These are phyloP conservation scores for Durusdinium trenchii DNA, from an alignment of 73 alveolate genomes.

Conservation along the genomic window DNA sequence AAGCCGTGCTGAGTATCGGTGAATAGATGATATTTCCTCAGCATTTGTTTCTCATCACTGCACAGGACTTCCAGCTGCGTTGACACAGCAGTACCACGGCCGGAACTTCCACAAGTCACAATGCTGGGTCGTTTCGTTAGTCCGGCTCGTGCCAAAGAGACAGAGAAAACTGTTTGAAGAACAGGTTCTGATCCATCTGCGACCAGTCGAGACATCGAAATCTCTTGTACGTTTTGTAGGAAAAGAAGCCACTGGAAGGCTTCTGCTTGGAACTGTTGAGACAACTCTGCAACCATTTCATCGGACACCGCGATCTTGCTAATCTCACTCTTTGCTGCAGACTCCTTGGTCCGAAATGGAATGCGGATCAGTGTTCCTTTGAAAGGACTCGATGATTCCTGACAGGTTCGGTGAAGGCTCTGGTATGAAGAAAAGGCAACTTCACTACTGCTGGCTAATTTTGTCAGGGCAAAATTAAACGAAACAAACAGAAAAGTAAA, in stretches of 20 bases:
- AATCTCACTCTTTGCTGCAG: slow-evolving; percentile 73
- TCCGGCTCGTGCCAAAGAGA: slow-evolving; percentile 72
- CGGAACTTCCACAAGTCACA: slow-evolving; percentile 68
- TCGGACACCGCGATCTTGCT: slow-evolving; percentile 39
- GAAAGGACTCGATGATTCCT: slow-evolving; percentile 62
- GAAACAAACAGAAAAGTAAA: too few relatives aligned
- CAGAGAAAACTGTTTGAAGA: slow-evolving; percentile 52
- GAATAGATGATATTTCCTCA: slow-evolving; percentile 49
- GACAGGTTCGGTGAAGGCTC: too few relatives aligned
- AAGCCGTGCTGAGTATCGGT: slow-evolving; percentile 88
- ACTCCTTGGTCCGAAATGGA: slow-evolving; percentile 88
- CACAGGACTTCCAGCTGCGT: slow-evolving; percentile 46
- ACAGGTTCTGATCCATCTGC: slow-evolving; percentile 25
- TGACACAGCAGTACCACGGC: slow-evolving; percentile 63
- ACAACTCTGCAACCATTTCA: slow-evolving; percentile 81
- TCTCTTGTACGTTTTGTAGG: slow-evolving; percentile 76
- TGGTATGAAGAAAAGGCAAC: too few relatives aligned
- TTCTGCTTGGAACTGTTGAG: slow-evolving; percentile 60
- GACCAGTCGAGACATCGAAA: slow-evolving; percentile 43
- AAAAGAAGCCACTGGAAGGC: slow-evolving; percentile 89
- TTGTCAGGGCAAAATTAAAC: too few relatives aligned
- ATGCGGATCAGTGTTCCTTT: slow-evolving; percentile 90
- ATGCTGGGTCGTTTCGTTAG: slow-evolving; percentile 78
- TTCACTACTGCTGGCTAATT: too few relatives aligned
- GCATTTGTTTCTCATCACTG: slow-evolving; percentile 7